Conservation (phyloP, 495 filamentous ascomycete species). For the Letharia lupina region DNA sequence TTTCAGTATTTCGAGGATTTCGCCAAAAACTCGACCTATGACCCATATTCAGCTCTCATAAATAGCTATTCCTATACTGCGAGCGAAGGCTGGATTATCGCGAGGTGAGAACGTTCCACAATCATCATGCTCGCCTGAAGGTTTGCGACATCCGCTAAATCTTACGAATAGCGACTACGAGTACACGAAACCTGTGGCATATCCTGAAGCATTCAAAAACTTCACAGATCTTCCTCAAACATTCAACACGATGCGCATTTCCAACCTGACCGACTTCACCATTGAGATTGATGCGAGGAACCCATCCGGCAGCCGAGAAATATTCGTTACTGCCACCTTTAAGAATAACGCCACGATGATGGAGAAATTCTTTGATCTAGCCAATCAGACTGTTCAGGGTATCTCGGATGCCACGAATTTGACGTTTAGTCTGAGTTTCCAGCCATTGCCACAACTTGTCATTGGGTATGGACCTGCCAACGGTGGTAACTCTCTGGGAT, state of each 20-base stretch:
- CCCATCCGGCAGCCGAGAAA: conserved; percentile 14
- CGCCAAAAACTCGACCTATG: too few relatives aligned
- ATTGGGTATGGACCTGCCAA: conserved; percentile 2
- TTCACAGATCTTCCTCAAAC: conserved; percentile 28
- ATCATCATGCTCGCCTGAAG: too few relatives aligned
- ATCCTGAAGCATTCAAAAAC: conserved; percentile 28
- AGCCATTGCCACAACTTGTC: conserved; percentile 18
- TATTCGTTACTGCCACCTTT: conserved; percentile 18
- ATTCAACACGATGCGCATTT: conserved; percentile 30
- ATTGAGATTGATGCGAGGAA: conserved; percentile 19
- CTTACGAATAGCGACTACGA: too few relatives aligned
- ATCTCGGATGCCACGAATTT: conserved; percentile 6
- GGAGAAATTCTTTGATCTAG: conserved; percentile 13
- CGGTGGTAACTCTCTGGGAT: conserved; percentile 30
- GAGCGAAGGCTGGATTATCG: too few relatives aligned
- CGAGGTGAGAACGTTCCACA: too few relatives aligned
- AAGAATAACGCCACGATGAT: too few relatives aligned
- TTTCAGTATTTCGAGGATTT: too few relatives aligned
- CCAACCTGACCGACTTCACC: conserved; percentile 33
- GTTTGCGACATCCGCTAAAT: too few relatives aligned
- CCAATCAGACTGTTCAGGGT: conserved; percentile 17
- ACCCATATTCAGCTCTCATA: too few relatives aligned
- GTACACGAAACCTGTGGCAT: background rate
- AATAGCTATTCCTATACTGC: too few relatives aligned
- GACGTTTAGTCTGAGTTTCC: conserved; percentile 23